Evolutionary conservation across 257 asterid species (phyloP), one percentile per base, ranked within the genome.

Genomic region (Nemophila menziesii): DNA sequence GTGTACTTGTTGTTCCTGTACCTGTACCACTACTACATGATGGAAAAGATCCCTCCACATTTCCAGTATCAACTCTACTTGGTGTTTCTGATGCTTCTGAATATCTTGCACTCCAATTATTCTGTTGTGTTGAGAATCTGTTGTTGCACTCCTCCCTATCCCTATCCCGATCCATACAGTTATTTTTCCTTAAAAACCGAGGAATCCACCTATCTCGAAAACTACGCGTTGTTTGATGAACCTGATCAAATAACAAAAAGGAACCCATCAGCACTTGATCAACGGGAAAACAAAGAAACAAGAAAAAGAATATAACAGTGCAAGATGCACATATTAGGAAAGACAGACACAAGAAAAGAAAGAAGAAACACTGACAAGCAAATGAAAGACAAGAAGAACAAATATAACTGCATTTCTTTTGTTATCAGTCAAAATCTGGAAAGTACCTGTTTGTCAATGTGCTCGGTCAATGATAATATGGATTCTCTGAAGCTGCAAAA

Each of bases 151-250:
- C 75, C 42, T 73, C 94, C 64, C 72, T n/a, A n/a, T n/a, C n/a
- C n/a, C n/a, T n/a, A n/a, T n/a, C n/a, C n/a, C n/a, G 66, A 47
- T 71, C 75, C 57, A 56, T 46, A 75, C 71, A 65, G 71, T 60
- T 56, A 55, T 51, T 58, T 69, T 46, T 86, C 43, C 90, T 74
- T 45, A 63, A 58, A 45, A 62, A 58, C 60, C 86, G 75, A 33
- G 80, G 96, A 29, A 86, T 79, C 96, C 96, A 86, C 71, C 71
- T 74, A 53, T 86, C 94, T 38, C 96, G 65, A 70, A 86, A 86
- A 70, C 58, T 79, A 20, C 94, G 70, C 41, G 96, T 94, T 61
- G 66, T 86, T 64, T 82, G 90, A 70, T 82, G 86, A 58, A 79
- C 90, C 96, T 86, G 72, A n/a, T n/a, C n/a, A n/a, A 54, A n/a